Conservation (phyloP, 2,329 filamentous ascomycete species). For the Monosporascus sp. region DNA sequence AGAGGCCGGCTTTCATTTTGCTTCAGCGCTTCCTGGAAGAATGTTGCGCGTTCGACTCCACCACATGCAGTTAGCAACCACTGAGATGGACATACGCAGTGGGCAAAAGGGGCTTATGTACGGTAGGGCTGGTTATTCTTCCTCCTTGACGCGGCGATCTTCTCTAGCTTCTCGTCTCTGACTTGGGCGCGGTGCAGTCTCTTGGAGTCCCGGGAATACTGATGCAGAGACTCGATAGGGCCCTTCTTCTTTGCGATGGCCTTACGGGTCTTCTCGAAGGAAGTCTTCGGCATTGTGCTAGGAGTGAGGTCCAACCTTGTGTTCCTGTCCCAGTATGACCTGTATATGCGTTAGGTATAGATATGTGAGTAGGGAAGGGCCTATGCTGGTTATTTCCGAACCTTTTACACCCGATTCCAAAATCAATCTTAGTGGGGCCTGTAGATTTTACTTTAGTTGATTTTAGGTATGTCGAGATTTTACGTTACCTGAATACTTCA, state of each 20-base stretch:
- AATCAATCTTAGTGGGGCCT: neutral
- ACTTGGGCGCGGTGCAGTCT: constrained; percentile 72
- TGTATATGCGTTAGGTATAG: neutral
- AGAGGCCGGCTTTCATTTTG: constrained; percentile 47
- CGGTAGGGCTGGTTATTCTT: constrained; percentile 71
- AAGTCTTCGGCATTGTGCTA: constrained; percentile 63
- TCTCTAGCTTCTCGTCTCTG: constrained; percentile 77
- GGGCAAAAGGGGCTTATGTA: constrained; percentile 34
- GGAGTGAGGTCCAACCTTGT: neutral
- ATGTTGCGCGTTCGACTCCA: constrained; percentile 61
- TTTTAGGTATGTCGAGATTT: too few relatives aligned
- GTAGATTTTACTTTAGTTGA: neutral
- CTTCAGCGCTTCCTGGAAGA: constrained; percentile 63
- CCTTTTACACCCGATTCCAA: neutral
- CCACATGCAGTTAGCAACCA: constrained; percentile 4
- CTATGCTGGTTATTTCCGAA: too few relatives aligned
- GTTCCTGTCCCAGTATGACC: neutral
- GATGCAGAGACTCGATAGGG: constrained; percentile 70
- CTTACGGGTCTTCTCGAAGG: constrained; percentile 77
- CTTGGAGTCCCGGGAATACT: constrained; percentile 81
- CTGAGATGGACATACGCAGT: neutral
- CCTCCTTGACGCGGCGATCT: constrained; percentile 61
- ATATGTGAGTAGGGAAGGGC: neutral
- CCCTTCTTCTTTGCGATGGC: constrained; percentile 83
- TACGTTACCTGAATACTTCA: too few relatives aligned